Base-by-base conservation (phyloP, 306 rosid species). In the Echinosophora koreensis region DNA sequence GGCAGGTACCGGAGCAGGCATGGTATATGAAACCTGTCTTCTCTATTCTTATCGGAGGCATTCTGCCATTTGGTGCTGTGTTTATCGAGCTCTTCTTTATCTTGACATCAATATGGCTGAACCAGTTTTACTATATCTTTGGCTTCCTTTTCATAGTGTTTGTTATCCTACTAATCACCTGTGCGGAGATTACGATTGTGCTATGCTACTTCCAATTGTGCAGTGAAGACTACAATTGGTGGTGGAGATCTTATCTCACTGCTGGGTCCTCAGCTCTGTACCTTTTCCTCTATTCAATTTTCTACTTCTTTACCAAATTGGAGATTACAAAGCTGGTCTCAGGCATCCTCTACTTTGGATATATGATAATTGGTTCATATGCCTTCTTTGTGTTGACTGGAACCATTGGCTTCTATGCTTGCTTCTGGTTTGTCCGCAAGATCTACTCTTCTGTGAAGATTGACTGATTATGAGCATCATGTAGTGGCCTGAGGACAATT, bases 161-260 rank as follows among this genome's bases (percentile, higher is more conserved):
- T 34, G 81, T 95, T 10, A 95, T 95, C 79, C 97, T 95, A 63
- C 66, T 95, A 71, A 90, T 92, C 81, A 95, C 99, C 14, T 95
- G 99, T 17, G 99, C 96, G 0, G 99, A 95, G 97, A 95, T 95
- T 72, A 92, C 97, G 0, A 86, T 95, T 15, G 99, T 95, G 66
- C 97, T 95, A 51, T 95, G 99, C 94, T 95, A 95, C 91, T 95
- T 95, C 93, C 99, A 95, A 84, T 74, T 92, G 83, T 95, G 99
- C 90, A 90, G 99, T 80, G 99, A 95, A 83, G 99, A 95, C 84
- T 95, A 95, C 88, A 79, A 92, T 71, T 95, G 99, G 99, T 95
- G 96, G 97, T 95, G 99, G 99, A 90, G 99, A 81, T 87, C 99
- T 3, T 95, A 95, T 85, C 93, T 95, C 71, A 95, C 99, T 5